These are phyloP conservation scores for Rhizopogon vesiculosus DNA, from an alignment of 768 basidiomycete species.

Conservation along the genomic window DNA sequence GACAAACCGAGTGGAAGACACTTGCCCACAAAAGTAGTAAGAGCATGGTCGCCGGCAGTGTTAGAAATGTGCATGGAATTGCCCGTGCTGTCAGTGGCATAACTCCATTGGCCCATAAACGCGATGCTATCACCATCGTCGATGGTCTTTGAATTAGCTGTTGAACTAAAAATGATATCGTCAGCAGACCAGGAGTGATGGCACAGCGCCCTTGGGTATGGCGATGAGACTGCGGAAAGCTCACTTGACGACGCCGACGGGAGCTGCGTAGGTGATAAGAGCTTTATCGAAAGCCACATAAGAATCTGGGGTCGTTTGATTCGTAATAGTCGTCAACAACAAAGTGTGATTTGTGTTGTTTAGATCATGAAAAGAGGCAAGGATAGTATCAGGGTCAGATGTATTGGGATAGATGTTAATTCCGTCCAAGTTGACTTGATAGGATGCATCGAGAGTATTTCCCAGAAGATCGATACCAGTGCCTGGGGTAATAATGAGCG, in stretches of 20 bases:
- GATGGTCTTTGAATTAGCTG: constrained; percentile 31
- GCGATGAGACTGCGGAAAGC: constrained; percentile 6
- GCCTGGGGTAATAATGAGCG: constrained; percentile 34
- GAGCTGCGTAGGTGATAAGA: constrained; percentile 37
- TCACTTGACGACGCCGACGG: constrained; percentile 30
- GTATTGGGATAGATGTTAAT: constrained; percentile 17
- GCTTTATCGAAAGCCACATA: constrained; percentile 57
- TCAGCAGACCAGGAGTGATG: constrained; percentile 10
- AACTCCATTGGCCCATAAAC: constrained; percentile 55
- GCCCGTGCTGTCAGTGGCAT: constrained; percentile 26
- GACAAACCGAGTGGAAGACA: constrained; percentile 6
- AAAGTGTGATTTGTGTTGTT: constrained; percentile 48
- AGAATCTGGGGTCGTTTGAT: constrained; percentile 25
- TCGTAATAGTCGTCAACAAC: constrained; percentile 43
- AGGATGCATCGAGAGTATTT: constrained; percentile 39
- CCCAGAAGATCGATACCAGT: constrained; percentile 62
- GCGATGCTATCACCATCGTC: constrained; percentile 39
- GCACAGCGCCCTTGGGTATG: not conserved
- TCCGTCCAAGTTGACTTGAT: constrained; percentile 52
- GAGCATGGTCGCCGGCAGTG: constrained; percentile 41
- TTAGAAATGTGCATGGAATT: constrained; percentile 27
- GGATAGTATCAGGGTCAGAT: constrained; percentile 29
- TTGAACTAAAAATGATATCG: constrained; percentile 27
- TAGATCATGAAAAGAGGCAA: constrained; percentile 47
- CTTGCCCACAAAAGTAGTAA: constrained; percentile 43